Base-by-base conservation (phyloP, 192 early-diverging fungal species). In the Dissophora globulifera region DNA sequence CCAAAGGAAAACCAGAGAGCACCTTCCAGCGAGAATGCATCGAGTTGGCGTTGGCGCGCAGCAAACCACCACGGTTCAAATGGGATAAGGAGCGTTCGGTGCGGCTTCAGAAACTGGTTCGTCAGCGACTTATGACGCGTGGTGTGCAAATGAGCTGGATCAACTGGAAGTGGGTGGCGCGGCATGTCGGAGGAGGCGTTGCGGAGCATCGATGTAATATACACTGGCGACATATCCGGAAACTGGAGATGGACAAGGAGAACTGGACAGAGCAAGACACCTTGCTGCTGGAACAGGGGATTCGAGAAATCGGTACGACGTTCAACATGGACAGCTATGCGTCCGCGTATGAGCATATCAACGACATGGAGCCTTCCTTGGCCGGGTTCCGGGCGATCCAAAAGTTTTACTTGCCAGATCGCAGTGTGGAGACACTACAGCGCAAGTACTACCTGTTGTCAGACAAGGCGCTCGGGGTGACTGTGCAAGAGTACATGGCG, bases 91-190 rank as follows among this genome's bases (percentile, higher is more conserved):
- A 67, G 12, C 43, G 19, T 13, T 76, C 72, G 0, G 72, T 76
- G 47, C 66, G 38, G 40, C 64, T 76, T 7, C 72, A 76, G 38
- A 67, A 67, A 31, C 45, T 76, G 10, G 58, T 76, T 41, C 57
- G 63, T 5, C 72, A 61, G 27, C 56, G 72, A 10, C 51, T 76
- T 10, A 51, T 41, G 58, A 62, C 72, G 8, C 72, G 72, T 17
- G 72, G 52, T 5, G 33, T 76, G 4, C 72, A 76, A 13, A 43
- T 76, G 11, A 49, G 67, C 26, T 76, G 72, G 72, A 56, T 76
- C 22, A 76, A 76, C 35, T 76, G 72, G 72, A 54, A 46, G n/a
- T 76, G 72, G 72, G 72, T 76, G 8, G 63, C 72, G 1, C 47
- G 72, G 0, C 72, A 67, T 62, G 57, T 76, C 1, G 72, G 72